These are phyloP conservation scores for Penicillium sp. DNA, from an alignment of 2,329 filamentous ascomycete species.

Conservation along the genomic window DNA sequence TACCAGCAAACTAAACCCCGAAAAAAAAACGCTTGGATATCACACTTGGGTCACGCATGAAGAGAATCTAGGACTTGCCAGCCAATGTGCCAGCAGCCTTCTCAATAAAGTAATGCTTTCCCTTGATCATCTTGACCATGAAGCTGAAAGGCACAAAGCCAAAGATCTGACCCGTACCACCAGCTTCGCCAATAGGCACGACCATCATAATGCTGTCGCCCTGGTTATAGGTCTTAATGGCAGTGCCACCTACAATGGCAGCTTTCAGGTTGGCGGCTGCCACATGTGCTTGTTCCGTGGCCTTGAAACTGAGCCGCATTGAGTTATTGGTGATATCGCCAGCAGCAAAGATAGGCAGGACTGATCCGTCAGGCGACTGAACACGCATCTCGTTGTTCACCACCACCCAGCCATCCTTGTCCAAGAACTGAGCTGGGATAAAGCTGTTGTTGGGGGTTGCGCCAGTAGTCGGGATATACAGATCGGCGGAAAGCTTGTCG, in stretches of 20 bases:
- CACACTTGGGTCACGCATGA: background rate
- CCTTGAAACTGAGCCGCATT: conserved; percentile 30
- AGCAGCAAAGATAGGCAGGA: conserved; percentile 29
- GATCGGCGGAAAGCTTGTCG: conserved; percentile 48
- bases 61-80: conserved; percentile 15
- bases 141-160: conserved; percentile 41
- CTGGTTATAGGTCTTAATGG: conserved; percentile 24
- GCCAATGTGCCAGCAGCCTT: conserved; percentile 21
- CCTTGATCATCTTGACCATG: conserved; percentile 47
- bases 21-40: background rate
- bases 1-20: background rate
- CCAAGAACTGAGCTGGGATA: conserved; percentile 50
- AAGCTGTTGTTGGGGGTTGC: conserved; percentile 54
- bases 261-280: conserved; percentile 30
- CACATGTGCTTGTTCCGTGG: conserved; percentile 26
- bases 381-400: conserved; percentile 43
- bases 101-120: conserved; percentile 41
- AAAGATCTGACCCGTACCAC: conserved; percentile 34
- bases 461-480: conserved; percentile 55
- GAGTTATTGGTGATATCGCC: conserved; percentile 34
- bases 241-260: conserved; percentile 24
- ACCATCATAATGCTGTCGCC: conserved; percentile 29
- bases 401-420: conserved; percentile 49
- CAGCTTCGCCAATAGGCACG: conserved; percentile 29
- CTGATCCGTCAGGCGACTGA: conserved; percentile 10